Conservation (phyloP, 1,284 basidiomycete species). For the Ganoderma leucocontextum region DNA sequence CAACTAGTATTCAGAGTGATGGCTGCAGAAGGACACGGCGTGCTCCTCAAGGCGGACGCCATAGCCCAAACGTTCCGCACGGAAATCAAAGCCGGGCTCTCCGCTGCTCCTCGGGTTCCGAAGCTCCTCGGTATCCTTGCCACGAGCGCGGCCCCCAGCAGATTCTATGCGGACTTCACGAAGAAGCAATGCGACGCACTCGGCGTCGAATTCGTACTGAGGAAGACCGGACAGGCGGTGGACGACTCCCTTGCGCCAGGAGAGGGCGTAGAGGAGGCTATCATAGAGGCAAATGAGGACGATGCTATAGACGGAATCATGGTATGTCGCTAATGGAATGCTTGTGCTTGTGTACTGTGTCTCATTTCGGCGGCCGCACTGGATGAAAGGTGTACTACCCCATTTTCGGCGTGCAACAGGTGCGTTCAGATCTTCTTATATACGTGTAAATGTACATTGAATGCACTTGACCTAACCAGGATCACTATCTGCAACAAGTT, state of each 20-base stretch:
- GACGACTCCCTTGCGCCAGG: conserved; percentile 57
- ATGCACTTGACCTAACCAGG: conserved; percentile 54
- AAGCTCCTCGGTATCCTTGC: conserved; percentile 94
- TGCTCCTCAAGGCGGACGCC: conserved; percentile 78
- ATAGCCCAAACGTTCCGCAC: conserved; percentile 74
- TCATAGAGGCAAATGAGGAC: conserved; percentile 94
- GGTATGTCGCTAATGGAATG: conserved; percentile 58
- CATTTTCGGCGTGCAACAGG: conserved; percentile 88
- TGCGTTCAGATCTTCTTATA: conserved; percentile 44
- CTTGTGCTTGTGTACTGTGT: background rate
- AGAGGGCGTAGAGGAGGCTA: conserved; percentile 91
- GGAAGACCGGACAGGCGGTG: conserved; percentile 73
- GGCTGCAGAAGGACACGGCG: conserved; percentile 61
- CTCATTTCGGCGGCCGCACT: background rate
- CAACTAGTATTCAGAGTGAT: conserved; percentile 3
- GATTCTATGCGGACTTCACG: conserved; percentile 94
- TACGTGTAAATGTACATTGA: conserved; percentile 9
- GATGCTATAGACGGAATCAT: conserved; percentile 92
- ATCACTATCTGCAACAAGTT: conserved; percentile 95
- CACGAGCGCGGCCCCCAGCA: conserved; percentile 87
- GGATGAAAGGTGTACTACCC: conserved; percentile 86
- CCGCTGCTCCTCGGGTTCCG: conserved; percentile 55
- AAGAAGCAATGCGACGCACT: conserved; percentile 90
- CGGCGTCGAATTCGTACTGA: conserved; percentile 88
- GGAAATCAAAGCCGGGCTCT: conserved; percentile 66